A percentile compares a stretch with the other conserved stretches of the same genome.
Conservation (phyloP, 768 basidiomycete species). For the Naganishia randhawae region DNA sequence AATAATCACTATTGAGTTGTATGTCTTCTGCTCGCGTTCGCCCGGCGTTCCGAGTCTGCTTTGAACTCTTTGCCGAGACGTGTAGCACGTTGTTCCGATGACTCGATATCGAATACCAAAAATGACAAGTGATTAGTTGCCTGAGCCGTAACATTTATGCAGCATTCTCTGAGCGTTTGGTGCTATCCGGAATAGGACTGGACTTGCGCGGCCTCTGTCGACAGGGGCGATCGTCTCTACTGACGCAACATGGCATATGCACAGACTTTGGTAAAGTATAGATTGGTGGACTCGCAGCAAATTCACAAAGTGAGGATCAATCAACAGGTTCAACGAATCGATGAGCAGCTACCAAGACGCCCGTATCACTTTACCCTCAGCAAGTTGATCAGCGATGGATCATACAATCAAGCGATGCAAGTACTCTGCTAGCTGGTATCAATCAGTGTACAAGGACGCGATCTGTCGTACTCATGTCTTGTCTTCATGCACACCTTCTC, state of each 20-base stretch:
- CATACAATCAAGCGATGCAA: background rate
- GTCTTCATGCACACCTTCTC: background rate
- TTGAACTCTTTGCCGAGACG: background rate
- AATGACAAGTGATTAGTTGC: background rate
- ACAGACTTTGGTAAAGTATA: too few relatives aligned
- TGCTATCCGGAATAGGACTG: too few relatives aligned
- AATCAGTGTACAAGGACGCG: too few relatives aligned
- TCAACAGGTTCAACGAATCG: too few relatives aligned
- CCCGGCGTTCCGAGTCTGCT: background rate
- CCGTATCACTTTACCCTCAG: too few relatives aligned
- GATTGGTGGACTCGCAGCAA: too few relatives aligned
- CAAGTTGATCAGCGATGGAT: background rate
- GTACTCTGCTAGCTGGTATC: too few relatives aligned
- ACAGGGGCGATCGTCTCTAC: background rate
- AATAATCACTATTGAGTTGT: background rate
- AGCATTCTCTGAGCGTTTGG: too few relatives aligned
- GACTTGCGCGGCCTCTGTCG: too few relatives aligned
- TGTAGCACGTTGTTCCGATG: slow-evolving; percentile 4
- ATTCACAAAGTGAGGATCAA: too few relatives aligned
- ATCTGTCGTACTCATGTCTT: background rate
- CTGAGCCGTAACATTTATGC: background rate
- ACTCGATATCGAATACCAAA: slow-evolving; percentile 20
- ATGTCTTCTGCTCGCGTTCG: background rate
- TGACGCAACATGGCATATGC: too few relatives aligned
- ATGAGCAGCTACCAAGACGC: too few relatives aligned